Conservation (phyloP, 2,329 filamentous ascomycete species). For the Immersiporthe knoxdaviesiana region DNA sequence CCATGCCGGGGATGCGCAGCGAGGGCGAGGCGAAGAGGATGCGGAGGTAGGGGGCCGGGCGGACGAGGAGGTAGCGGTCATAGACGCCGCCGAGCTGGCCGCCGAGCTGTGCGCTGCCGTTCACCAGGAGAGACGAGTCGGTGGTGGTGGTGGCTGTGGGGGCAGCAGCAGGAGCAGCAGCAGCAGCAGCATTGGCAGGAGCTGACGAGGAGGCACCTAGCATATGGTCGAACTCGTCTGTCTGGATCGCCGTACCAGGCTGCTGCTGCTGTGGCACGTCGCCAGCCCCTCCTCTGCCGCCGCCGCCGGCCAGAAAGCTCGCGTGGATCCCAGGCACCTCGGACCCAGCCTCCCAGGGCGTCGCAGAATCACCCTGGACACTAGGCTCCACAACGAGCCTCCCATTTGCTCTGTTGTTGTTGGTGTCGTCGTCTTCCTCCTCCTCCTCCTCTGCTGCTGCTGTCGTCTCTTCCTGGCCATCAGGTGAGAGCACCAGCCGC, state of each 20-base stretch:
- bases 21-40: constrained; percentile 72
- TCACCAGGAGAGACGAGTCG: neutral
- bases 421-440: neutral
- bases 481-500: constrained; percentile 42
- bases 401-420: neutral
- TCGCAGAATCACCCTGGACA: constrained; percentile 21
- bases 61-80: constrained; percentile 64
- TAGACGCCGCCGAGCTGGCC: constrained; percentile 47
- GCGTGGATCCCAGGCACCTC: constrained; percentile 2
- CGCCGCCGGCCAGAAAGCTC: neutral
- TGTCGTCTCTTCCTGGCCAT: constrained; percentile 26
- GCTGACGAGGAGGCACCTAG: neutral
- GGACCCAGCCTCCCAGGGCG: constrained; percentile 17
- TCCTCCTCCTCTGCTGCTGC: constrained; percentile 15
- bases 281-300: neutral
- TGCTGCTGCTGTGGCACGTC: neutral
- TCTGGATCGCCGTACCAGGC: neutral
- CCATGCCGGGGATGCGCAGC: constrained; percentile 67
- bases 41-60: constrained; percentile 66
- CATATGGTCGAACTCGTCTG: neutral
- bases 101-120: constrained; percentile 27
- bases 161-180: no score
- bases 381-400: constrained; percentile 21
- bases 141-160: neutral
- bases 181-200: no score